Conservation (phyloP, 495 filamentous ascomycete genomes). For the Penicillium odoratum region DNA sequence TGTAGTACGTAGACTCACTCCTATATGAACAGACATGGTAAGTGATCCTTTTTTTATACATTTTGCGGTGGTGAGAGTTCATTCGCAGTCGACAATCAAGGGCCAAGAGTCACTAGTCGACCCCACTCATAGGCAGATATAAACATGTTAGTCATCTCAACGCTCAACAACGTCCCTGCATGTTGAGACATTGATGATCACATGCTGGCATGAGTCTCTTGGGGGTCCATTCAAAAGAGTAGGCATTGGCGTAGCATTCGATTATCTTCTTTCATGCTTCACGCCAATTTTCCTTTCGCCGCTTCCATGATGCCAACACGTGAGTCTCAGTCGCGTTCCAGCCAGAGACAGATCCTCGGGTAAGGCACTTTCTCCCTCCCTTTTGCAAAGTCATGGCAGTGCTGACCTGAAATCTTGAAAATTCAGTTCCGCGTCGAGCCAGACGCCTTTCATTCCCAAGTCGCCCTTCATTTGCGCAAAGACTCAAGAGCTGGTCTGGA, state of each 20-base stretch:
- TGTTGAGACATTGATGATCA: neutral
- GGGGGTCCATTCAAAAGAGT: neutral
- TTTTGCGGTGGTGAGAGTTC: no score
- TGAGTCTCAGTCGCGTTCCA: neutral
- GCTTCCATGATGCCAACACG: neutral
- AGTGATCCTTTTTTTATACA: no score
- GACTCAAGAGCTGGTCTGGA: slow-evolving; percentile 17
- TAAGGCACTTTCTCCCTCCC: neutral
- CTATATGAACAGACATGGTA: no score
- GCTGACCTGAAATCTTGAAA: neutral
- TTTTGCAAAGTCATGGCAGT: neutral
- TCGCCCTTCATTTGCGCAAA: slow-evolving; percentile 16
- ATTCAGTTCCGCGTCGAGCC: neutral
- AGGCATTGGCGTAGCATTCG: neutral
- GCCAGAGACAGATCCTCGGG: neutral
- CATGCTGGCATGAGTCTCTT: neutral
- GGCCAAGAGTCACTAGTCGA: no score
- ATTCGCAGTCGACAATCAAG: no score
- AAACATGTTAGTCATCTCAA: neutral
- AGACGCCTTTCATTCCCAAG: neutral
- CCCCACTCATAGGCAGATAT: no score
- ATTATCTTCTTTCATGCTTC: neutral
- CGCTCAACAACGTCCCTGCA: neutral
- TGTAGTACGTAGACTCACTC: no score
- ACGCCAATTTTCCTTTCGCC: neutral